Evolutionary conservation across 768 basidiomycete genomes (phyloP).

Genomic region (Mrakia frigida): DNA sequence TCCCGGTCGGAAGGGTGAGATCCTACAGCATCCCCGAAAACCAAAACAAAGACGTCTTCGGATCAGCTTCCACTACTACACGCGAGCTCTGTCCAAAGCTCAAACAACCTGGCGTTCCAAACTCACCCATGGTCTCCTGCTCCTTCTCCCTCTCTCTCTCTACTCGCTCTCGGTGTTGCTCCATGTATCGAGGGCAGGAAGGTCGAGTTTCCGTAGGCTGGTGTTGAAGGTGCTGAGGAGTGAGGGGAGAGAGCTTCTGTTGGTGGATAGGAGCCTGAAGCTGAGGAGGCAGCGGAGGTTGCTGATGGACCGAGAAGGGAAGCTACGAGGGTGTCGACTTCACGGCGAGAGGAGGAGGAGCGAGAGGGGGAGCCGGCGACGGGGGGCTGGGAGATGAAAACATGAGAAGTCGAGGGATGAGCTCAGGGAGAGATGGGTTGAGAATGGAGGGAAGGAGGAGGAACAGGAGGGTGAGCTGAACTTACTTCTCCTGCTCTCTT

Average conservation of each 20-base stretch:
- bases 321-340: conserved; percentile 69
- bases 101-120: background rate
- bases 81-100: background rate
- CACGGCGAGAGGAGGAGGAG: conserved; percentile 45
- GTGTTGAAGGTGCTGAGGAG: background rate
- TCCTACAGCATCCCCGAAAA: background rate
- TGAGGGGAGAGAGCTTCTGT: conserved; percentile 7
- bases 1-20: conserved; percentile 5
- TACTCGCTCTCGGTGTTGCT: background rate
- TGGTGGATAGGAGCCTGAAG: background rate
- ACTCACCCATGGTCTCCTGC: background rate
- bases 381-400: background rate
- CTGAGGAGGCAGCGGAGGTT: background rate
- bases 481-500: conserved; percentile 16
- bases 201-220: background rate
- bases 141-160: background rate
- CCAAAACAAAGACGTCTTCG: background rate
- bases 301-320: conserved; percentile 50
- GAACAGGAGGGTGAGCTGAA: background rate
- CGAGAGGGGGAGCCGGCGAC: background rate
- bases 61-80: no score
- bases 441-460: background rate
- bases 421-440: background rate
- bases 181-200: background rate
- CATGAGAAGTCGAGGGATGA: background rate